phyloP scores from a whole-genome alignment of 371 early-diverging fungal genomes.

The Rhizomucor pusillus region DNA sequence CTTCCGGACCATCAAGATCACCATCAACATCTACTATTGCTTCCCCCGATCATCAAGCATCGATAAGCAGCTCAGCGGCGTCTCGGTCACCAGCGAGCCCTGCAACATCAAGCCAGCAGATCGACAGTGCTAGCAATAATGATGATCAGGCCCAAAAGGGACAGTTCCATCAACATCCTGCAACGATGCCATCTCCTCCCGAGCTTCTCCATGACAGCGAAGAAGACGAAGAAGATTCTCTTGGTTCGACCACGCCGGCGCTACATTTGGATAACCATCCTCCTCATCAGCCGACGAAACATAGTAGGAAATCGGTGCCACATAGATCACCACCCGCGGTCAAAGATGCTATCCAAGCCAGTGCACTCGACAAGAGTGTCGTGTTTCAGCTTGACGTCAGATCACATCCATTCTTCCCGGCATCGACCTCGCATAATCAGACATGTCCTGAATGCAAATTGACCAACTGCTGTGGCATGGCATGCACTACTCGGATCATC shows the following conservation, averaged over 20 bases:
- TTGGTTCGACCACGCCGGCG: constrained; percentile 7
- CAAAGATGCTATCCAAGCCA: constrained; percentile 29
- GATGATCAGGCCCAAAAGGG: constrained; percentile 4
- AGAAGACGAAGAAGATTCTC: constrained; percentile 33
- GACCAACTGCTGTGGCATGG: constrained; percentile 14
- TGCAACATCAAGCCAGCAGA: constrained; percentile 6
- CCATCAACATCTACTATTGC: neutral
- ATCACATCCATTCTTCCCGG: constrained; percentile 16
- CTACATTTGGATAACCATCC: neutral
- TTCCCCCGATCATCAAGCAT: constrained; percentile 1
- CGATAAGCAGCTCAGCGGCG: neutral
- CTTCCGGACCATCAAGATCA: neutral
- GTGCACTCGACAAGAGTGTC: constrained; percentile 29
- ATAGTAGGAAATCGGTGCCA: constrained; percentile 29
- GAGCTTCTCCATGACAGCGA: constrained; percentile 38
- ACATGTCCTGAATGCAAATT: constrained; percentile 9
- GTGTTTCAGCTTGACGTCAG: constrained; percentile 37
- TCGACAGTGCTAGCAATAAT: constrained; percentile 2
- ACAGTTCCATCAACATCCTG: constrained; percentile 4
- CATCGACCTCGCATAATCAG: constrained; percentile 6
- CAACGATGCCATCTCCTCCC: constrained; percentile 25
- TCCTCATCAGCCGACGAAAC: neutral
- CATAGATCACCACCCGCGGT: constrained; percentile 35
- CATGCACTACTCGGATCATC: constrained; percentile 27
- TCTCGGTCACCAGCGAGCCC: neutral